Evolutionary conservation across 805 yeast genomes (phyloP), one percentile per base, ranked within the genome.

Genomic region (Wickerhamiella bombiphila): DNA sequence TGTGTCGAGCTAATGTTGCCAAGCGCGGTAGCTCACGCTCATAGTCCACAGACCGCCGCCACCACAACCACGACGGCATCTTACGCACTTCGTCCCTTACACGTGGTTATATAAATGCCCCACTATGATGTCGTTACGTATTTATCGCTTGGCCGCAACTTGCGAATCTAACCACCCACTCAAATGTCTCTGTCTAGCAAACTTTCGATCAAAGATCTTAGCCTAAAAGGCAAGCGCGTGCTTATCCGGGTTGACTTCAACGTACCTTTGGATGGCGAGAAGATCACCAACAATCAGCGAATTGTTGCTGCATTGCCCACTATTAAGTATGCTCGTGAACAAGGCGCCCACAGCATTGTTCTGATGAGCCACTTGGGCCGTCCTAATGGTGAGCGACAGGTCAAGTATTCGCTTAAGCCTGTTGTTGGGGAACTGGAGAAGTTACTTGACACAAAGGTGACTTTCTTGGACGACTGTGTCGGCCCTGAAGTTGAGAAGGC

Each of bases 251-350:
- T 93, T 43, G 67, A 63, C 59, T 63, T 63, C 61, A 63, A 63
- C 50, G 68, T 63, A 44, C 68, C 63, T 39, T 76, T 91, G 55
- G 97, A 91, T 59, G 97, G 96, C 53, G 74, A 72, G 57, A 86
- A 77, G 61, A 91, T 91, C 72, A 93, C 99, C 69, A 91, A 93
- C 76, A 93, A 91, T 72, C 97, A 91, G 70, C 80, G 99, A 70
- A 91, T 91, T 59, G 97, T 86, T 56, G 99, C 98, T 61, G 98
- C 99, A 52, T 68, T 93, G 56, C 99, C 99, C 64, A 88, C 99
- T 53, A 91, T 91, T 69, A 65, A 93, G 66, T 91, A 88, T 63
- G 96, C 88, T 38, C 68, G 80, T 60, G 88, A 81, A 59, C 78
- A 88, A 52, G 58, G 80, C 57, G 94, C 99, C 59, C 83, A 79